Evolutionary conservation across 495 filamentous ascomycete genomes (phyloP).

Genomic region (Cercophora sp.): DNA sequence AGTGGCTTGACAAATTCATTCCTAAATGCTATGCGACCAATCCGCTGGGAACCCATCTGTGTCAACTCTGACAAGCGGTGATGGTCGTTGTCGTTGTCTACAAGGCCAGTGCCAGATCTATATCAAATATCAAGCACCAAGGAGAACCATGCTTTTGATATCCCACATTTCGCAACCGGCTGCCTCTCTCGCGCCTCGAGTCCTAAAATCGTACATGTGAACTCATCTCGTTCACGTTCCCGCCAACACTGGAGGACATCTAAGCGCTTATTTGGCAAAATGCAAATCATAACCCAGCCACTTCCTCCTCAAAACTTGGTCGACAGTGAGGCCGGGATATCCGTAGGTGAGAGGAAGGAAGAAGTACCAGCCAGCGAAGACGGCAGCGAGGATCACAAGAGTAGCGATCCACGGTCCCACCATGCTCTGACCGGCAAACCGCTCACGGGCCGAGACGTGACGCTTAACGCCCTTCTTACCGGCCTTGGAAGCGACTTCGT

Average conservation of each 20-base stretch:
- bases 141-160: background rate
- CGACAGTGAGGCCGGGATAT: slow-evolving; percentile 81
- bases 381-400: slow-evolving; percentile 60
- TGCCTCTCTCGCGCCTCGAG: too few relatives aligned
- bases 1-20: too few relatives aligned
- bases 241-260: too few relatives aligned
- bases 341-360: slow-evolving; percentile 95
- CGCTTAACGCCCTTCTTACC: slow-evolving; percentile 47
- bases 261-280: slow-evolving; percentile 81
- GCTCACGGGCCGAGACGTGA: slow-evolving; percentile 70
- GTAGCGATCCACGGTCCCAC: slow-evolving; percentile 74
- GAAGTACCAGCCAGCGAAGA: slow-evolving; percentile 81
- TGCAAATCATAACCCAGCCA: slow-evolving; percentile 97
- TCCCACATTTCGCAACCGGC: background rate
- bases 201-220: too few relatives aligned
- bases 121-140: background rate
- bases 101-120: background rate
- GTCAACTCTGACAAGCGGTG: too few relatives aligned
- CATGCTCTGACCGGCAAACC: slow-evolving; percentile 75
- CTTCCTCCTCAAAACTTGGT: slow-evolving; percentile 78
- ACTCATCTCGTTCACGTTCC: too few relatives aligned
- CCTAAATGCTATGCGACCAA: too few relatives aligned
- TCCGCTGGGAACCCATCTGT: too few relatives aligned
- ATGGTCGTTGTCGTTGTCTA: background rate
- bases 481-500: slow-evolving; percentile 37